Base-by-base conservation (phyloP, 2,329 filamentous ascomycete species). In the Fonsecaea multimorphosa region DNA sequence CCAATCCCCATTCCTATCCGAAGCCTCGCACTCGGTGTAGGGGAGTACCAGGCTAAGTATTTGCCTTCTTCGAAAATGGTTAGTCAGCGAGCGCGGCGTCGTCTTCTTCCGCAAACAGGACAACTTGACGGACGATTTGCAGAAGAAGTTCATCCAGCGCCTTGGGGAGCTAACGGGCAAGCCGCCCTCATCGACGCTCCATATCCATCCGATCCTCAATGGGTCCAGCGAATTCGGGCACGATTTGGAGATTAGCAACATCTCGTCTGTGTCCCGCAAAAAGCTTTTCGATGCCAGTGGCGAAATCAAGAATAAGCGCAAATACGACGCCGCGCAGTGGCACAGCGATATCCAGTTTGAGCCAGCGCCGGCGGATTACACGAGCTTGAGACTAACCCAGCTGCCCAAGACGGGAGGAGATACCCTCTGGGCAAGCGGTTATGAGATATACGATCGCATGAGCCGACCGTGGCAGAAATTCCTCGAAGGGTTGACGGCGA, bases 71-170 rank as follows among this genome's bases (percentile, higher is more conserved):
- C 11, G 24, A 22, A 24, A 49, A n/a, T n/a, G 38, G 38, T 24
- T 58, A 89, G 88, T 91, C 69, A 90, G 88, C 1, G 84, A 86
- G 66, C 85, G 89, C 0, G 88, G 88, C 9, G 89, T 91, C 2
- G 87, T 91, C 34, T 90, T 91, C 78, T 89, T 91, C 78, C 85
- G 88, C 22, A 82, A 84, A 32, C 89, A 91, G 69, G 78, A 86
- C 71, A 80, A 83, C 72, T 76, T 90, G 40, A 83, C 82, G 68
- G 84, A 89, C 72, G 85, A 87, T 1, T 81, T 88, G 1, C 87
- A 90, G 72, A 91, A 91, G 77, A 79, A 87, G 61, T 80, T 91
- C 0, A 85, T 86, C 36, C 80, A 86, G 12, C 81, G 82, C 0
- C 80, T 91, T 1, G 88, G 88, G 8, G 78, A 85, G 71, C 78